A percentile compares a stretch with the other conserved stretches of the same genome.
Conservation (phyloP, 257 asterid genomes). For the Primulina tabacum region DNA sequence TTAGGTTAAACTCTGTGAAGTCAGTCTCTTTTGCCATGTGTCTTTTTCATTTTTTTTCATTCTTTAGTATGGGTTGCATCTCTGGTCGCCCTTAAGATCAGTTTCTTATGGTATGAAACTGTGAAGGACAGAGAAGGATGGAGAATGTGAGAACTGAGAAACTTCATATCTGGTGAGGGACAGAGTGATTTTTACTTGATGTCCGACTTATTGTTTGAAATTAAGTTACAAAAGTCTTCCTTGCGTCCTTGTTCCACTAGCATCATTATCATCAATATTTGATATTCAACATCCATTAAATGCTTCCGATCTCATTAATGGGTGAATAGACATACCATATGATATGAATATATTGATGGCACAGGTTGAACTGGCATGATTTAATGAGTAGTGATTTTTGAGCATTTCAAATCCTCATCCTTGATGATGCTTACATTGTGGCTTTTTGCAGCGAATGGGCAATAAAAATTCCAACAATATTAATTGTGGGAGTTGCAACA, state of each 20-base stretch:
- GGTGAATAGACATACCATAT: background rate
- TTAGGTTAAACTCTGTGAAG: too few species aligned
- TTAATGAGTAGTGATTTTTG: conserved; percentile 9
- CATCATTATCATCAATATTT: background rate
- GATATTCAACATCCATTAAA: background rate
- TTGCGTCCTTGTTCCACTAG: background rate
- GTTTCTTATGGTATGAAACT: too few species aligned
- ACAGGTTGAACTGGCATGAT: background rate
- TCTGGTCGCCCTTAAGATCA: too few species aligned
- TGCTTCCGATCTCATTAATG: background rate
- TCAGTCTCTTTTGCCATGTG: too few species aligned
- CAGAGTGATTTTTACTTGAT: background rate
- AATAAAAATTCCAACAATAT: conserved; percentile 65
- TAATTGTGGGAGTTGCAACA: conserved; percentile 87
- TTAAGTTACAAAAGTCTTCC: background rate
- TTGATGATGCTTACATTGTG: conserved; percentile 25
- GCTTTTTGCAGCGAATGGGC: conserved; percentile 80
- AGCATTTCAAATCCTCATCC: conserved; percentile 20
- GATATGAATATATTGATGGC: background rate
- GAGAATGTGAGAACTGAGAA: too few species aligned
- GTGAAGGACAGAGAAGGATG: too few species aligned
- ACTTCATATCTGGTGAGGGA: background rate
- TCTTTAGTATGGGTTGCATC: too few species aligned
- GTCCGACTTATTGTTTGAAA: background rate
- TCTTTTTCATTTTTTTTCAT: too few species aligned